These are phyloP conservation scores for Nemania abortiva DNA, from an alignment of 2,329 filamentous ascomycete species.

Conservation along the genomic window DNA sequence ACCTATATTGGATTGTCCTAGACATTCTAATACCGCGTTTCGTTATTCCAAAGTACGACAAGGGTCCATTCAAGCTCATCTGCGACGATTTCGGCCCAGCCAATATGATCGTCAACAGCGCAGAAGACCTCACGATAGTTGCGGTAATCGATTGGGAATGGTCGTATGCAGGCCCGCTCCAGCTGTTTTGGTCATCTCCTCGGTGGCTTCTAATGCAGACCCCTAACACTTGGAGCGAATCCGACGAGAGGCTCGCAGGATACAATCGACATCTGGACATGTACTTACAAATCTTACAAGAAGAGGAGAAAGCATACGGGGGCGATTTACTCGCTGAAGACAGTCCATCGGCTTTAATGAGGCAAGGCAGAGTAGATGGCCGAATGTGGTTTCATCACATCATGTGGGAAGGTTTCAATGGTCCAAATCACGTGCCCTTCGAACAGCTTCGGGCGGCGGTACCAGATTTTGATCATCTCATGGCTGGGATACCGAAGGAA, in stretches of 20 bases:
- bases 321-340: not conserved
- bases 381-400: not conserved
- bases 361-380: not conserved
- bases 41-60: not conserved
- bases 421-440: not conserved
- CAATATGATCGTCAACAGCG: slow-evolving; percentile 15
- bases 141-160: not conserved
- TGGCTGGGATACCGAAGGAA: not conserved
- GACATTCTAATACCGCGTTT: not conserved
- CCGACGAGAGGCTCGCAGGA: not conserved
- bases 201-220: slow-evolving; percentile 1
- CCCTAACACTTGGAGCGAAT: not conserved
- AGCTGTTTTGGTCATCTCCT: not conserved
- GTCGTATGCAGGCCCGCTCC: not conserved
- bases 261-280: not conserved
- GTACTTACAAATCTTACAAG: not conserved
- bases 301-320: not conserved
- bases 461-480: not conserved
- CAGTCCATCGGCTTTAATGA: not conserved
- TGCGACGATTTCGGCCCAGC: slow-evolving; percentile 13
- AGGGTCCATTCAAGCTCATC: slow-evolving; percentile 9
- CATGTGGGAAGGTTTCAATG: not conserved
- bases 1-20: slow-evolving; percentile 1
- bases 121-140: slow-evolving; percentile 1
- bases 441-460: not conserved